Base-by-base conservation (phyloP, 352 stramenopile species). In the Elongisporangium anandrum region DNA sequence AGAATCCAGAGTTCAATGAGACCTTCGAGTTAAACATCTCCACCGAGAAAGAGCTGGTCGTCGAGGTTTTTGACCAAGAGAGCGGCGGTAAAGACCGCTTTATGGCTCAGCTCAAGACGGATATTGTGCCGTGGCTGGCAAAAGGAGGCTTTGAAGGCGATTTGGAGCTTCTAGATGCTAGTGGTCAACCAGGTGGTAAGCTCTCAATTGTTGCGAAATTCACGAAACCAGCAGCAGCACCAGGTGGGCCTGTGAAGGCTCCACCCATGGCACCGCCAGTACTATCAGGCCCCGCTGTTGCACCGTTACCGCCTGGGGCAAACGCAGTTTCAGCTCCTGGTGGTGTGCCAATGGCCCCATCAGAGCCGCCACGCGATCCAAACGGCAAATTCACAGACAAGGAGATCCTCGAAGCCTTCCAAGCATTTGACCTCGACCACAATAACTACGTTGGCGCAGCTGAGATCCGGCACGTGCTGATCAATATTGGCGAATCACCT, bases 331-430 rank as follows among this genome's bases (percentile, higher is more conserved):
- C 73, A 0, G 73, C 81, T 15, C 74, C 78, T 26, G 81, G 78
- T 51, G 77, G 66, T 0, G 62, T 69, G 4, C 79, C 82, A 8
- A 59, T 89, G 52, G 81, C 81, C 15, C 81, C 81, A 6, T 85
- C 85, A 0, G 81, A 93, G 60, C 83, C 81, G 3, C 80, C 82
- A 23, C 77, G 94, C 22, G 94, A 98, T 62, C 92, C 92, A 13
- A 97, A 97, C 60, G 92, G 94, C 49, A 97, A 97, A 56, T 99
- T 99, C 65, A 98, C 92, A 1, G 94, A 98, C 68, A 93, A 98
- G 49, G 95, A 98, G 64, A 98, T 98, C 50, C 80, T 93, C 60
- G 90, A 98, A 55, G 92, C 94, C 39, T 98, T 98, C 71, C 71
- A 93, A 57, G 82, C 88, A 7, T 98, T 98, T 57, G 95, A 98